Base-by-base conservation (phyloP, 116 monocot species). In the Zostera marina region DNA sequence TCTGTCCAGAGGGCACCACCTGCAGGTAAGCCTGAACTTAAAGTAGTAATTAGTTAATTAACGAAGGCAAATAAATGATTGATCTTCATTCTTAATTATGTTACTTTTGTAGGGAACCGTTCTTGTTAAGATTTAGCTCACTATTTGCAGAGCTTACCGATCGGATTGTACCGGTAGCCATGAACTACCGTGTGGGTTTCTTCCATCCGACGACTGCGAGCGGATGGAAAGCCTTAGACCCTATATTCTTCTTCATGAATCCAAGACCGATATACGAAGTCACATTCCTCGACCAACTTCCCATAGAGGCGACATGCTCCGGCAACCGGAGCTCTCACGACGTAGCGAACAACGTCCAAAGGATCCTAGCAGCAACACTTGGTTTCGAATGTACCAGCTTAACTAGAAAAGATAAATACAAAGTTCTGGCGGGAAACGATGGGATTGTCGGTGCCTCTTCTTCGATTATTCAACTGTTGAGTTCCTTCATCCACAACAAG, bases 361-460 rank as follows among this genome's bases (percentile, higher is more conserved):
- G 78, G 71, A 72, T 96, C 1, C 74, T 96, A 20, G 96, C 82
- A 10, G 76, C 74, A 38, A 67, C 79, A 9, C 72, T 96, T 0
- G 88, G 89, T 56, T 96, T 88, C 66, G 89, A 96, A 63, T 96
- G 96, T 63, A 96, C 96, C n/a, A 80, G 72, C 63, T 89, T 82
- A 52, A 96, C 96, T 0, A 75, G 96, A 68, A 80, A 70, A 71
- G 85, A 96, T 25, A 96, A 96, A 70, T 96, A 96, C 65, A 44
- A 79, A 41, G 76, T 84, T 66, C 74, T 92, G 7, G 78, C 78
- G 24, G 83, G 92, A 9, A 87, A 80, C 46, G 87, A 86, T 17
- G 87, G 87, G 41, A 79, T 4, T 11, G 64, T 72, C 4, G 57
- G 47, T 44, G 17, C 54, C 42, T 38, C 41, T 38, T 20, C 38